Evolutionary conservation across 805 yeast species (phyloP).

Genomic region (Wickerhamiella vanderwaltii): DNA sequence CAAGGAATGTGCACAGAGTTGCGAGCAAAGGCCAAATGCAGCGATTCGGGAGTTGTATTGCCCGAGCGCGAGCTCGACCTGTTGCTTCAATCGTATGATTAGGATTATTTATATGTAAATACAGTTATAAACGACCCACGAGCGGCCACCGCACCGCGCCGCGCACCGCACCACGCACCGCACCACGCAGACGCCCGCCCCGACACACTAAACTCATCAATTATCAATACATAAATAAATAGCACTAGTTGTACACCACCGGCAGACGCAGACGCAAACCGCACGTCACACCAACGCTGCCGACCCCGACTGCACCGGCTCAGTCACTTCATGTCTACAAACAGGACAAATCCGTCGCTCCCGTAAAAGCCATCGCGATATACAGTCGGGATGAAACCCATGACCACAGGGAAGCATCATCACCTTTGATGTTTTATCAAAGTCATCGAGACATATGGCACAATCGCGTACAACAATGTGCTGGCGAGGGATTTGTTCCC

Average conservation of each 20-base stretch:
- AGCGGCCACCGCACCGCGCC: too few species aligned
- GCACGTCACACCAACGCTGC: too few species aligned
- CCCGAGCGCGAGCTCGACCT: conserved; percentile 66
- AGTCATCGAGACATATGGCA: conserved; percentile 47
- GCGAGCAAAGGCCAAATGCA: conserved; percentile 86
- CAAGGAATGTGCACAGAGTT: conserved; percentile 87
- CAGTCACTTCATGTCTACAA: conserved; percentile 29
- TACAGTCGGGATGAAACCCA: conserved; percentile 46
- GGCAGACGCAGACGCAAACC: too few species aligned
- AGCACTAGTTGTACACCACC: too few species aligned
- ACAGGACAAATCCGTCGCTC: conserved; percentile 47
- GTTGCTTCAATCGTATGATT: conserved; percentile 5
- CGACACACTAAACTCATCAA: too few species aligned
- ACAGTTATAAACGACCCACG: background rate
- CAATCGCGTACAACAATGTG: conserved; percentile 37
- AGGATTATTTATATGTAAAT: conserved; percentile 8
- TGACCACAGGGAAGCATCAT: conserved; percentile 48
- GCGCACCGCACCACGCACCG: too few species aligned
- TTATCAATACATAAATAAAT: too few species aligned
- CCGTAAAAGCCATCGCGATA: conserved; percentile 47
- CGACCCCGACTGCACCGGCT: background rate
- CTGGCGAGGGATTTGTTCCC: conserved; percentile 18
- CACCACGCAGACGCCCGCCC: too few species aligned
- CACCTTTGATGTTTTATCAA: conserved; percentile 37
- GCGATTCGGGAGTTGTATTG: conserved; percentile 83